phyloP scores from a whole-genome alignment of 208 protist species.

The Phytomonas sp. region DNA sequence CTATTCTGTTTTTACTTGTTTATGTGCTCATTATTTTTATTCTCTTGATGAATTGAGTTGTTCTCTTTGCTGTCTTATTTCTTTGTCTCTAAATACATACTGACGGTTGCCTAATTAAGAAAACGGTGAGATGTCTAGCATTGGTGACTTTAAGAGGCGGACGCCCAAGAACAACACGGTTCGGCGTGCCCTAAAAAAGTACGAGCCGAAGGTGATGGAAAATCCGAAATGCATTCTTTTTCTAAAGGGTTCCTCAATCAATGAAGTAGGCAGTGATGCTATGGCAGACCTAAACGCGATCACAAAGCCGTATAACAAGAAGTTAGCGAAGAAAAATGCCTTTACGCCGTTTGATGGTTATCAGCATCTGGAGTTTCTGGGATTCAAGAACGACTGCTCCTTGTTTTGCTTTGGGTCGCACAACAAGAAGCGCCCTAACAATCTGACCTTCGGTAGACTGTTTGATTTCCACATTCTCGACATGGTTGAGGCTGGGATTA shows the following conservation, averaged over 20 bases:
- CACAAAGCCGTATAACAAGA: conserved; percentile 73
- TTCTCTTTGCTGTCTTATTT: neutral
- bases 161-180: conserved; percentile 50
- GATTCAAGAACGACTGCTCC: conserved; percentile 90
- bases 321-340: conserved; percentile 74
- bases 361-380: conserved; percentile 82
- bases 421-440: conserved; percentile 88
- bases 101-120: neutral
- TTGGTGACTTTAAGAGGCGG: conserved; percentile 67
- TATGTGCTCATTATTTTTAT: neutral
- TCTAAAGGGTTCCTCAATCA: conserved; percentile 50
- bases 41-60: neutral
- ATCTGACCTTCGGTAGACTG: conserved; percentile 73
- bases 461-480: conserved; percentile 89
- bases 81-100: neutral
- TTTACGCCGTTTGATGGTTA: conserved; percentile 81
- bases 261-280: conserved; percentile 53
- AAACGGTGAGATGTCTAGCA: conserved; percentile 18
- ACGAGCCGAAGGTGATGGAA: conserved; percentile 79
- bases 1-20: conserved; percentile 3
- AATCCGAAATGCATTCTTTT: conserved; percentile 82
- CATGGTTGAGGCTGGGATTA: conserved; percentile 84
- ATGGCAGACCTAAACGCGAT: conserved; percentile 72
- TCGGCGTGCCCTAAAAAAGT: conserved; percentile 71
- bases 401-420: conserved; percentile 81